phyloP scores from a whole-genome alignment of 2,329 filamentous ascomycete species.

The Samsoniella hepiali region DNA sequence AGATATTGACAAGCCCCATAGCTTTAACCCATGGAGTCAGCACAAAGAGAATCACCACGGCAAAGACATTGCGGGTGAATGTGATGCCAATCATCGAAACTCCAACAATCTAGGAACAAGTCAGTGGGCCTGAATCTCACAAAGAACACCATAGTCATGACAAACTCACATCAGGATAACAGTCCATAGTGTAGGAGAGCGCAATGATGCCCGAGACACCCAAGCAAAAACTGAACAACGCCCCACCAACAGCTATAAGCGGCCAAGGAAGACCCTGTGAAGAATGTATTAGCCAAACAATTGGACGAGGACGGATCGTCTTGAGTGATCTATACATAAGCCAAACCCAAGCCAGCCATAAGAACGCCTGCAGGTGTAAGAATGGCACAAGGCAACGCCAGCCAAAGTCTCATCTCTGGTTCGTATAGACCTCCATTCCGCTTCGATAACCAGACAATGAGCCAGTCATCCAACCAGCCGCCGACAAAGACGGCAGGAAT shows the following conservation, averaged over 20 bases:
- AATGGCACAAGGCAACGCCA: not conserved
- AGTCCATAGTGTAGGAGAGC: conserved; percentile 39
- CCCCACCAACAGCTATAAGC: conserved; percentile 25
- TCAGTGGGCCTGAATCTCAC: not conserved
- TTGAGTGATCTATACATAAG: no score
- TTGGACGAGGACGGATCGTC: no score
- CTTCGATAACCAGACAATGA: conserved; percentile 33
- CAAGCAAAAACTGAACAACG: no score
- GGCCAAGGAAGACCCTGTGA: not conserved
- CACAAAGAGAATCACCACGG: not conserved
- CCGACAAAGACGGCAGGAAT: conserved; percentile 36
- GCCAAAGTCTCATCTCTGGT: conserved; percentile 42
- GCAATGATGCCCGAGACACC: conserved; percentile 26
- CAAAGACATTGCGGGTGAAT: conserved; percentile 4
- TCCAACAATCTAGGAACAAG: not conserved
- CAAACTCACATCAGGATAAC: conserved; percentile 33
- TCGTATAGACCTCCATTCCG: conserved; percentile 40
- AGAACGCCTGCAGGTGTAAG: not conserved
- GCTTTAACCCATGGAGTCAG: not conserved
- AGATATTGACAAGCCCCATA: not conserved
- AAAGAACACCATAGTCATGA: no score
- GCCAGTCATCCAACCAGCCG: conserved; percentile 36
- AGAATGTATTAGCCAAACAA: not conserved
- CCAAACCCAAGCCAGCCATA: not conserved
- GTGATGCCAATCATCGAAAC: not conserved